Evolutionary conservation across 1,284 basidiomycete species (phyloP), one percentile per base, ranked within the genome.

Genomic region (Malassezia globosa): DNA sequence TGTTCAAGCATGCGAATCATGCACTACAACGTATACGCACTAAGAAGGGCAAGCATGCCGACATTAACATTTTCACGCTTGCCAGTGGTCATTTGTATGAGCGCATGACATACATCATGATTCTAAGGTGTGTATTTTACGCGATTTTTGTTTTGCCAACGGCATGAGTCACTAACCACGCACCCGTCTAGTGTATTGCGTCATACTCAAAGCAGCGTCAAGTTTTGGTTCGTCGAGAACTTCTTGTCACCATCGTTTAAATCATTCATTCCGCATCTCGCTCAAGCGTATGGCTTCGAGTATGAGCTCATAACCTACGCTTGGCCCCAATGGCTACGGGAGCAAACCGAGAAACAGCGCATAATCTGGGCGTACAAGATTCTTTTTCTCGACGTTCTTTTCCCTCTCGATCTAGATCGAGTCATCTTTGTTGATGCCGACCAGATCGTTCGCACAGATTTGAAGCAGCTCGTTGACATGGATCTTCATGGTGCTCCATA

Each of bases 281-380:
- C 88, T 0, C 75, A 81, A 59, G 84, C 84, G 58, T 96, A 97
- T 64, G 80, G 81, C 33, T 97, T 97, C 78, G 79, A 92, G 65
- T 94, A 95, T 71, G 90, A 96, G 69, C 79, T 97, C 10, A 85
- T 97, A 48, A 96, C 92, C 0, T 97, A 96, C 76, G 95, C 94
- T 66, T 97, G 92, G 92, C 94, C 92, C 0, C 84, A 84, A 3
- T 97, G 92, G 92, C 77, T 97, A 11, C 83, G 88, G n/a, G 80
- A 81, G 8, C 92, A 96, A 72, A 89, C 82, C 48, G 92, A 97
- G 74, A 97, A 97, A 73, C 92, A 97, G 72, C 80, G 92, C 18
- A 85, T 89, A 49, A 97, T 97, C 63, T 97, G 92, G 92, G 94
- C 86, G n/a, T 69, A 96, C 78, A 97, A 97, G 75, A 97, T 97